Evolutionary conservation across 331 rosid genomes (phyloP).

Genomic region (Pyracantha coccinea): DNA sequence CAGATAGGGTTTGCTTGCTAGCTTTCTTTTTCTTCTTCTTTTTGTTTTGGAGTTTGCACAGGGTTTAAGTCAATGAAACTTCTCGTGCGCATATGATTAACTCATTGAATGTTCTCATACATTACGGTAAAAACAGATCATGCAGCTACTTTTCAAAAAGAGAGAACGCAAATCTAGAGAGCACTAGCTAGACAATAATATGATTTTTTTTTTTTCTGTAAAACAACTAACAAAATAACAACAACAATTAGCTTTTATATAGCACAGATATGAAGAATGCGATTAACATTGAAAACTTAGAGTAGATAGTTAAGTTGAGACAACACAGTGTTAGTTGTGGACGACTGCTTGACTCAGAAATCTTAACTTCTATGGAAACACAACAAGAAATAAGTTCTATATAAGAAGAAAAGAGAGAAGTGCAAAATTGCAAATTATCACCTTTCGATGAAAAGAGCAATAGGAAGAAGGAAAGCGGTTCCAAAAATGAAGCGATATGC

Average conservation of each 20-base stretch:
- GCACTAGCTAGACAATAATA: not conserved
- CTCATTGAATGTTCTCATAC: not conserved
- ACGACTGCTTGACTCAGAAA: too few species aligned
- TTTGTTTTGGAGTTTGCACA: not conserved
- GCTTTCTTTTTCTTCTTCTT: not conserved
- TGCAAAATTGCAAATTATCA: not conserved
- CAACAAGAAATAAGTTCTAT: too few species aligned
- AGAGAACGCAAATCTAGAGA: not conserved
- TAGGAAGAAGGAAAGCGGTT: constrained; percentile 49
- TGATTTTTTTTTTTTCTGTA: not conserved
- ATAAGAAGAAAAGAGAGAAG: not conserved
- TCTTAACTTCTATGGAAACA: too few species aligned
- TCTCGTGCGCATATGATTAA: not conserved
- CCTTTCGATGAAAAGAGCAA: constrained; percentile 59
- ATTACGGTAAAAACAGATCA: not conserved
- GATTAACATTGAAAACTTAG: too few species aligned
- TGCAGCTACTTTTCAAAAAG: not conserved
- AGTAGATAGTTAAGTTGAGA: too few species aligned
- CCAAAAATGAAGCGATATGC: constrained; percentile 68
- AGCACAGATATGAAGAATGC: not conserved
- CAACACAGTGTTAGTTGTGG: too few species aligned
- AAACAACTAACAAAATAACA: too few species aligned
- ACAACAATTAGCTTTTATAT: not conserved
- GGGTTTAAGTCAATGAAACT: not conserved
- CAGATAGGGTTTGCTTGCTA: not conserved